Evolutionary conservation across 1,284 basidiomycete genomes (phyloP), one percentile per base, ranked within the genome.

Genomic region (Rhodotorula sp.): DNA sequence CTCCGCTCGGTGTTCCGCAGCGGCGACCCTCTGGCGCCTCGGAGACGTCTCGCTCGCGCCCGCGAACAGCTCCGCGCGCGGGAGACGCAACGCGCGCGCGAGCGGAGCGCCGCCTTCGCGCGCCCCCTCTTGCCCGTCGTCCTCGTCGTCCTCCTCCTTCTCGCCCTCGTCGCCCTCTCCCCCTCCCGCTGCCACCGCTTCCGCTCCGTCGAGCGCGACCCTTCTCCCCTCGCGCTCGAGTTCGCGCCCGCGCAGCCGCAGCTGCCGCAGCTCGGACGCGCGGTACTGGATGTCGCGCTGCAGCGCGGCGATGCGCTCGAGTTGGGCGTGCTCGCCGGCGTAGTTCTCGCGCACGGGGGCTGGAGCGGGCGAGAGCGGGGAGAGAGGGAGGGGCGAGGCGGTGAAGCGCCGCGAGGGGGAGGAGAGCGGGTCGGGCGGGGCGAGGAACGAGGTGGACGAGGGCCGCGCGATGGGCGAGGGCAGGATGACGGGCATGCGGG

Each of bases 311-410:
- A 71, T 67, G 25, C 70, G 66, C 8, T 55, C 42, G 16, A 71
- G 59, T n/a, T 71, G 70, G n/a, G 58, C 64, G 25, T 63, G 45
- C 42, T 71, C 70, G 49, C 70, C 70, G 7, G 70, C 66, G 55
- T 71, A 71, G 59, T 55, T 58, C 46, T 71, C 69, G 21, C 55
- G 23, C n/a, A 3, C 56, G 0, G 27, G 34, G 14, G 41, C 19
- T 14, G 60, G 7, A 10, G 50, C 19, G 7, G 60, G 27, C 12
- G 49, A 52, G 13, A 49, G 23, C 7, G 41, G 45, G 2, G 60
- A 62, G 41, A 59, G 25, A 0, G 42, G 21, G 16, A 21, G 14
- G 14, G 57, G 34, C 16, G 65, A 67, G 44, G 57, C 5, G 13
- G 61, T 44, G 56, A 71, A 54, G 44, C 2, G 60, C 34, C 1